A percentile compares a stretch with the other conserved stretches of the same genome.
Evolutionary conservation across 2,329 filamentous ascomycete genomes (phyloP).

Genomic region (Capronia epimyces): DNA sequence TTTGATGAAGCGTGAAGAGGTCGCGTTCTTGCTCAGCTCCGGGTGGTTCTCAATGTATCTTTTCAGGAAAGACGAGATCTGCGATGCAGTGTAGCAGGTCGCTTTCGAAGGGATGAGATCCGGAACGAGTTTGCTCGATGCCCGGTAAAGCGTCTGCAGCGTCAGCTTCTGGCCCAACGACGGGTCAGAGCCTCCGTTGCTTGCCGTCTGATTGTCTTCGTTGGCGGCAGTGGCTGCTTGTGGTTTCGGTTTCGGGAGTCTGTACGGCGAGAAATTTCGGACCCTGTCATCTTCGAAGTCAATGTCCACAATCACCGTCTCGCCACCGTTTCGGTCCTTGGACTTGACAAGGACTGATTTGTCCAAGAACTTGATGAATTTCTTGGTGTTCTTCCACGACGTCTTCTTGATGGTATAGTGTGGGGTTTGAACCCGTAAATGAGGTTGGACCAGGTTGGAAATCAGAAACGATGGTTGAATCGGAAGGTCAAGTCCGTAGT

Average conservation of each 20-base stretch:
- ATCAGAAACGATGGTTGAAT: conserved; percentile 60
- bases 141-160: conserved; percentile 51
- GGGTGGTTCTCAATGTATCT: conserved; percentile 47
- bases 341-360: conserved; percentile 58
- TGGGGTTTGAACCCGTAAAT: conserved; percentile 55
- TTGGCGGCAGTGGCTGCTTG: conserved; percentile 37
- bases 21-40: conserved; percentile 15
- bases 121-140: conserved; percentile 53
- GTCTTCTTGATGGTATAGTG: conserved; percentile 65
- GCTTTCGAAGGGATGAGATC: conserved; percentile 49
- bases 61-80: conserved; percentile 54
- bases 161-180: conserved; percentile 40
- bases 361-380: conserved; percentile 63
- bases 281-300: conserved; percentile 56
- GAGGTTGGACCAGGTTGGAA: conserved; percentile 60
- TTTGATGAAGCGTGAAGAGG: conserved; percentile 52
- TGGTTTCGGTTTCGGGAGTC: conserved; percentile 54
- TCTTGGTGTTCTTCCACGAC: conserved; percentile 64
- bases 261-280: conserved; percentile 56
- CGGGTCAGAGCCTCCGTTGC: conserved; percentile 36
- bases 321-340: conserved; percentile 60
- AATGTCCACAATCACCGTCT: conserved; percentile 59
- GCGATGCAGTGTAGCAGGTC: conserved; percentile 55
- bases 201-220: conserved; percentile 30
- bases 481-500: conserved; percentile 56